Conservation (phyloP, 148 eudicot species). For the Heliosperma pusillum region DNA sequence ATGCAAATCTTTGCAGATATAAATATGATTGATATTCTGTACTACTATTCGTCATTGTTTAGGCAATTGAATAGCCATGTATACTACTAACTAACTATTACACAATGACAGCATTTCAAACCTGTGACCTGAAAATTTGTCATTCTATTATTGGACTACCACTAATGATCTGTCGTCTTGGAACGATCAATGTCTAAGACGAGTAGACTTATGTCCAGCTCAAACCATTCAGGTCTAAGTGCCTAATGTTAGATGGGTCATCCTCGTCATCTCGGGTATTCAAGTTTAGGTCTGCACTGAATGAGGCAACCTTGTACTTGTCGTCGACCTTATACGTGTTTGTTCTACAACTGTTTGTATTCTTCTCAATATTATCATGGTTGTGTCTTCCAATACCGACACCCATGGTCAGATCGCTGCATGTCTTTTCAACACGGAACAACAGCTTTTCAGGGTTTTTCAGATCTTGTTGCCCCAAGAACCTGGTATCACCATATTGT, state of each 20-base stretch:
- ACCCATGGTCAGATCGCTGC: slow-evolving; percentile 35
- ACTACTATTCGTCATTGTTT: too few relatives aligned
- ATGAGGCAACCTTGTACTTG: slow-evolving; percentile 35
- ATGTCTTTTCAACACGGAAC: not conserved
- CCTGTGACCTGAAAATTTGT: too few relatives aligned
- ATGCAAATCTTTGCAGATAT: too few relatives aligned
- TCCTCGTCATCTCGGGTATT: slow-evolving; percentile 58
- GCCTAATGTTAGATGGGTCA: slow-evolving; percentile 40
- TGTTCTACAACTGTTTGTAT: slow-evolving; percentile 16
- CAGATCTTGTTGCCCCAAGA: slow-evolving; percentile 28
- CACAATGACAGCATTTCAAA: too few relatives aligned
- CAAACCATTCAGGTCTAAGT: slow-evolving; percentile 77
- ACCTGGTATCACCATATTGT: slow-evolving; percentile 28
- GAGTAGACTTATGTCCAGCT: slow-evolving; percentile 44
- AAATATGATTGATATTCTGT: too few relatives aligned
- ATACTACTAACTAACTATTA: too few relatives aligned
- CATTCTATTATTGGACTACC: too few relatives aligned
- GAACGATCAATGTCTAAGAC: not conserved
- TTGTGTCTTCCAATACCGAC: slow-evolving; percentile 46
- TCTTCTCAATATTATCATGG: slow-evolving; percentile 30
- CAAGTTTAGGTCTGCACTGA: slow-evolving; percentile 56
- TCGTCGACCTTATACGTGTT: slow-evolving; percentile 34
- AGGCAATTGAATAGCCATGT: too few relatives aligned
- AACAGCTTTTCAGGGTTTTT: slow-evolving; percentile 32
- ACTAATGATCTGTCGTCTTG: too few relatives aligned